Evolutionary conservation across 1,284 basidiomycete species (phyloP), one percentile per base, ranked within the genome.

Genomic region (Malassezia pachydermatis): DNA sequence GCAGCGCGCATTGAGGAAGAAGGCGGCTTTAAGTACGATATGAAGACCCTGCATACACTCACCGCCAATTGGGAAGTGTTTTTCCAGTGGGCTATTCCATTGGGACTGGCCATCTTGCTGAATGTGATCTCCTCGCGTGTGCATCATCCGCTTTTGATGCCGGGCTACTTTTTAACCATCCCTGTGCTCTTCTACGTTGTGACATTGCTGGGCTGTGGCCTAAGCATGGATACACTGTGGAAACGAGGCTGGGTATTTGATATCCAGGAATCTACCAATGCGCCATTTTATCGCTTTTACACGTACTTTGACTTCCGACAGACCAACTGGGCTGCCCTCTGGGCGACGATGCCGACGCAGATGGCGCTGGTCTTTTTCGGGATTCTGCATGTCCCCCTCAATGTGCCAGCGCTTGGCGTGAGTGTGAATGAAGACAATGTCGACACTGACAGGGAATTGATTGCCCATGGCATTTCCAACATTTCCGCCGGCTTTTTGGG

Each of bases 381-480:
- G 56, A 82, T 96, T 44, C 74, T 98, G 10, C 92, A 96, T 68
- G 90, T 94, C 9, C 70, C 70, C 10, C 63, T 72, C 38, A 72
- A 72, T 38, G 74, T 95, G 2, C 92, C 92, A 2, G 88, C 90
- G 5, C 76, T 98, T 9, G 84, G 88, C 78, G 86, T 98, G n/a
- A 90, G 87, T 8, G 76, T 98, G 30, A 79, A 84, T 59, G 83
- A 86, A 67, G 89, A 80, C 70, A 78, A 96, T 46, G 82, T 95
- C 49, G 83, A 95, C 62, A 90, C 90, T 2, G 84, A 98, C 69
- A 82, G 84, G 51, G 92, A 98, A 71, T 81, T 98, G 1, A 79
- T 94, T 33, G 88, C 81, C 1, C 92, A 98, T 68, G 92, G 92
- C 4, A 82, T 87, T 53, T 90, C 88, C 1, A 98, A 98, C 69